Evolutionary conservation across 2,329 filamentous ascomycete genomes (phyloP).

Genomic region (Verticillium nubilum): DNA sequence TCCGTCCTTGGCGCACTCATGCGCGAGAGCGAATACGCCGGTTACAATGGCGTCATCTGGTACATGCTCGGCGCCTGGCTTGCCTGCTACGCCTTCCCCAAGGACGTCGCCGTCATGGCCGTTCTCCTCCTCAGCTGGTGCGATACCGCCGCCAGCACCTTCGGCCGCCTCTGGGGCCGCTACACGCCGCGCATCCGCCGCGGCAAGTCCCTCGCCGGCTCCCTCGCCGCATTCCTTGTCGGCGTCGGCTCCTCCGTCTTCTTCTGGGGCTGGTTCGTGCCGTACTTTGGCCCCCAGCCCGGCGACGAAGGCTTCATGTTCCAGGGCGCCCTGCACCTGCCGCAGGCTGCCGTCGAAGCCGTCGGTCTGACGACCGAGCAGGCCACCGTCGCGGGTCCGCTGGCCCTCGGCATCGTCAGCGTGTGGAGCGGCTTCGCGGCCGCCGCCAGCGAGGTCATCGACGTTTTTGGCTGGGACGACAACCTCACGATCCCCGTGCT

Average conservation of each 20-base stretch:
- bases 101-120: slow-evolving; percentile 86
- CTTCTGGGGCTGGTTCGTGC: slow-evolving; percentile 86
- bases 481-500: slow-evolving; percentile 95
- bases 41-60: slow-evolving; percentile 96
- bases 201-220: slow-evolving; percentile 90
- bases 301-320: slow-evolving; percentile 79
- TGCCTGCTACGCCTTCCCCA: slow-evolving; percentile 81
- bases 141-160: slow-evolving; percentile 92
- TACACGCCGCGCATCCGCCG: slow-evolving; percentile 81
- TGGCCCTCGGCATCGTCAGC: slow-evolving; percentile 76
- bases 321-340: slow-evolving; percentile 68
- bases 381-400: slow-evolving; percentile 59
- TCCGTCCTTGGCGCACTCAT: slow-evolving; percentile 81
- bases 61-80: slow-evolving; percentile 89
- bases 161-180: slow-evolving; percentile 82
- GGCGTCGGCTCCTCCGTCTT: slow-evolving; percentile 77
- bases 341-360: slow-evolving; percentile 48
- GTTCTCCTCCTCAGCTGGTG: slow-evolving; percentile 94
- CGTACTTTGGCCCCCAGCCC: slow-evolving; percentile 58
- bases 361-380: slow-evolving; percentile 56
- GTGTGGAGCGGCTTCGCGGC: slow-evolving; percentile 85
- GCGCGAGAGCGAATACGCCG: slow-evolving; percentile 90
- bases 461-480: slow-evolving; percentile 93
- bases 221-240: slow-evolving; percentile 73
- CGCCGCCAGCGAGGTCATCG: slow-evolving; percentile 82